Evolutionary conservation across 192 early-diverging fungal genomes (phyloP).

Genomic region (Coemansia umbellata): DNA sequence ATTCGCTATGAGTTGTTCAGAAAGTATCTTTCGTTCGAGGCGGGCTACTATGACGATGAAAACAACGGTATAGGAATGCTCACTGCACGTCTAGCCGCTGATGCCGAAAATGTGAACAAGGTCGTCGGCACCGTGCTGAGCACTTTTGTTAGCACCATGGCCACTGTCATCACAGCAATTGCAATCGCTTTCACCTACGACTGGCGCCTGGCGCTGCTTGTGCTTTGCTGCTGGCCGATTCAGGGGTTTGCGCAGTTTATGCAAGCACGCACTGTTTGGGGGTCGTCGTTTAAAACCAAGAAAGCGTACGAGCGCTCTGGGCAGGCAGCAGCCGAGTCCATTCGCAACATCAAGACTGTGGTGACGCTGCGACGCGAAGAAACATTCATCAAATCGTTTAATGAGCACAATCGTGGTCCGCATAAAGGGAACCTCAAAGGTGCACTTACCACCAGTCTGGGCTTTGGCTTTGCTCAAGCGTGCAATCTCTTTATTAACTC

Average conservation of each 20-base stretch:
- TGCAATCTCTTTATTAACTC: slow-evolving; percentile 56
- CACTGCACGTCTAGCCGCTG: slow-evolving; percentile 64
- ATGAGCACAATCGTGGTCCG: slow-evolving; percentile 43
- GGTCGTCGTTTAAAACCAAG: slow-evolving; percentile 51
- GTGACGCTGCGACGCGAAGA: slow-evolving; percentile 64
- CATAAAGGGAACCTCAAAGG: slow-evolving; percentile 39
- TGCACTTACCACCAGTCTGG: slow-evolving; percentile 41
- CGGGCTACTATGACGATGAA: slow-evolving; percentile 71
- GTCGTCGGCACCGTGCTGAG: slow-evolving; percentile 38
- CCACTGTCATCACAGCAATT: slow-evolving; percentile 29
- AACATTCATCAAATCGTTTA: slow-evolving; percentile 46
- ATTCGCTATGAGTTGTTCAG: slow-evolving; percentile 61
- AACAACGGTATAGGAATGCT: slow-evolving; percentile 67
- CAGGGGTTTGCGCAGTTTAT: slow-evolving; percentile 60
- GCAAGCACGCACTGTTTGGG: slow-evolving; percentile 54
- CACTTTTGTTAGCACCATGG: slow-evolving; percentile 24
- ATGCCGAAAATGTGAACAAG: slow-evolving; percentile 57
- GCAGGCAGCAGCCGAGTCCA: slow-evolving; percentile 77
- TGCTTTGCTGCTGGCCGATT: slow-evolving; percentile 67
- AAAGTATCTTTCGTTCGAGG: slow-evolving; percentile 65
- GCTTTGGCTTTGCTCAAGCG: slow-evolving; percentile 55
- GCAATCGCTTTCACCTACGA: slow-evolving; percentile 54
- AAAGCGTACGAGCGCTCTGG: slow-evolving; percentile 63
- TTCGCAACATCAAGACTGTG: slow-evolving; percentile 82
- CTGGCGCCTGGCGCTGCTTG: slow-evolving; percentile 62